These are phyloP conservation scores for Clarireedia paspali DNA, from an alignment of 2,329 filamentous ascomycete genomes.

Conservation along the genomic window DNA sequence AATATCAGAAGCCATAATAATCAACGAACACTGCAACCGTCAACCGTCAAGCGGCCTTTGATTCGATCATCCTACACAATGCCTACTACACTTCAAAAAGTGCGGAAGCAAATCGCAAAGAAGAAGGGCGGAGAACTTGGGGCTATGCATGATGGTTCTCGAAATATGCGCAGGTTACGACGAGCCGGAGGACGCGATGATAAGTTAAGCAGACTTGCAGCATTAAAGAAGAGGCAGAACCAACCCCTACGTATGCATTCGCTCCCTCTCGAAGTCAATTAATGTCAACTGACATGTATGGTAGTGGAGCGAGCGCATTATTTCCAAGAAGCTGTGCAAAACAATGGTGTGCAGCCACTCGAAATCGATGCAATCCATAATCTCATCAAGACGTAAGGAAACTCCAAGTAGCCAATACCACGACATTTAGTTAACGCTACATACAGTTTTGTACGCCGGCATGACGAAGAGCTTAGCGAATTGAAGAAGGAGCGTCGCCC, in stretches of 20 bases:
- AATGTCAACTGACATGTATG: slow-evolving; percentile 13
- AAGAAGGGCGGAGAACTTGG: slow-evolving; percentile 70
- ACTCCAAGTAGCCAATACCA: slow-evolving; percentile 14
- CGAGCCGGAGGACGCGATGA: slow-evolving; percentile 75
- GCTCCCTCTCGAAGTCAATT: not conserved
- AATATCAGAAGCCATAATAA: not conserved
- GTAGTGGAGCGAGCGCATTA: slow-evolving; percentile 60
- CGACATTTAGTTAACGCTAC: not conserved
- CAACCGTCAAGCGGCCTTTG: not conserved
- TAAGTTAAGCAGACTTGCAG: slow-evolving; percentile 64
- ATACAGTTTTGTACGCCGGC: slow-evolving; percentile 53
- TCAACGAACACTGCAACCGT: not conserved
- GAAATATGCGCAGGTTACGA: slow-evolving; percentile 76
- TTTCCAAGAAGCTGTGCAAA: slow-evolving; percentile 59
- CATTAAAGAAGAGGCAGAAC: slow-evolving; percentile 66
- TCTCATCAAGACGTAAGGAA: slow-evolving; percentile 52
- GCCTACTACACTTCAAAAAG: slow-evolving; percentile 72
- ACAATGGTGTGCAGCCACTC: slow-evolving; percentile 43
- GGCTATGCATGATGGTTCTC: slow-evolving; percentile 77
- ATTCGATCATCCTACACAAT: slow-evolving; percentile 37
- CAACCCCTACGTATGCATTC: slow-evolving; percentile 54
- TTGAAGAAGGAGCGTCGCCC: slow-evolving; percentile 64
- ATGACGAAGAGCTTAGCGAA: slow-evolving; percentile 62
- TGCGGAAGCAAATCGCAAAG: slow-evolving; percentile 82
- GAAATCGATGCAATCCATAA: slow-evolving; percentile 50